A percentile compares a stretch with the other conserved stretches of the same genome.
Evolutionary conservation across 2,329 filamentous ascomycete genomes (phyloP).

Genomic region (Nectriaceae sp.): DNA sequence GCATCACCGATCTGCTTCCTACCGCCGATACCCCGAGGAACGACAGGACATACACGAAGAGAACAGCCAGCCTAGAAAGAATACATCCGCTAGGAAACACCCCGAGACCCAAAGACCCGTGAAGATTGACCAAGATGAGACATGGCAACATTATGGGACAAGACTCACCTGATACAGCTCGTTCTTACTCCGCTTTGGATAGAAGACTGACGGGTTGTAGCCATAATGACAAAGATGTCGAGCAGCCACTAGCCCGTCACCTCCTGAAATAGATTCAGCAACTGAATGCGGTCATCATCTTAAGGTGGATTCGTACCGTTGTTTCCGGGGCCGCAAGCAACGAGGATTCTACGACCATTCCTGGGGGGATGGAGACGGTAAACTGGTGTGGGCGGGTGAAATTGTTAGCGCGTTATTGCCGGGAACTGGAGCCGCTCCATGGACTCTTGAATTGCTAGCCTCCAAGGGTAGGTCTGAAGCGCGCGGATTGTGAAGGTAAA

Average conservation of each 20-base stretch:
- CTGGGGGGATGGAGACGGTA: slow-evolving; percentile 79
- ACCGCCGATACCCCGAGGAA: slow-evolving; percentile 14
- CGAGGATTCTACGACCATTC: slow-evolving; percentile 71
- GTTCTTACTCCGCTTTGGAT: slow-evolving; percentile 88
- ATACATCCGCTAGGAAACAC: slow-evolving; percentile 13
- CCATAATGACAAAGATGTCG: slow-evolving; percentile 91
- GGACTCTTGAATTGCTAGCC: no score
- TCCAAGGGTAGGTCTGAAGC: no score
- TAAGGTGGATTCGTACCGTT: slow-evolving; percentile 52
- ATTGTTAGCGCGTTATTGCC: slow-evolving; percentile 2
- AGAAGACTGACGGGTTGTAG: slow-evolving; percentile 86
- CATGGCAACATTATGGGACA: neutral
- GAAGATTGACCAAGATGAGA: neutral
- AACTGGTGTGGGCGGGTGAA: slow-evolving; percentile 59
- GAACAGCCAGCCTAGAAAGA: slow-evolving; percentile 19
- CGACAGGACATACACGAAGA: slow-evolving; percentile 18
- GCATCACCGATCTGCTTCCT: slow-evolving; percentile 8
- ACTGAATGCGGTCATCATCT: neutral
- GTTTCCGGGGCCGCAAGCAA: slow-evolving; percentile 87
- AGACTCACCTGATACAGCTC: slow-evolving; percentile 77
- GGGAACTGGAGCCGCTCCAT: neutral
- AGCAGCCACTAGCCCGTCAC: slow-evolving; percentile 92
- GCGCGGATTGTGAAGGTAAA: no score
- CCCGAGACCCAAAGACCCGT: neutral
- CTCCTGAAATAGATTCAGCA: slow-evolving; percentile 55